phyloP scores from a whole-genome alignment of 768 basidiomycete species.

The Boletus rubescentipes region DNA sequence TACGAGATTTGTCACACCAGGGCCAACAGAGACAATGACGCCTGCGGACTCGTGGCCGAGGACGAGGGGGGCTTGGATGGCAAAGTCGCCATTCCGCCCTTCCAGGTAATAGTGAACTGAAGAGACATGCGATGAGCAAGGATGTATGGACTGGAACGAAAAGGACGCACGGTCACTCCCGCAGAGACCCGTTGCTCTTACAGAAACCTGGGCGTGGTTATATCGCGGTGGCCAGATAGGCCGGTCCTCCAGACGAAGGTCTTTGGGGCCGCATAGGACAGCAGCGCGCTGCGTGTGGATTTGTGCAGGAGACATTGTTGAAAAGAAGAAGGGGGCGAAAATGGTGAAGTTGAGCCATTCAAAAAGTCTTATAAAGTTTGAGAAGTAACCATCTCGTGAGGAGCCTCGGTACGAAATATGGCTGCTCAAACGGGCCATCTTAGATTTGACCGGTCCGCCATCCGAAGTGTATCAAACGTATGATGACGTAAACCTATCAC shows the following conservation, averaged over 20 bases:
- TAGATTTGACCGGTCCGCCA: conserved; percentile 32
- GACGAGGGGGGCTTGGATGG: conserved; percentile 79
- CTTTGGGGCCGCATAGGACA: conserved; percentile 80
- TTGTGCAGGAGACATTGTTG: conserved; percentile 46
- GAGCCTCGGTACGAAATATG: conserved; percentile 28
- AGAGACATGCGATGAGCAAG: conserved; percentile 1
- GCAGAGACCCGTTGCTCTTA: conserved; percentile 86
- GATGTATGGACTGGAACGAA: background rate
- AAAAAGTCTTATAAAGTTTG: conserved; percentile 35
- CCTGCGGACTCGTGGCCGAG: conserved; percentile 96
- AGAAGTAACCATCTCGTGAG: conserved; percentile 37
- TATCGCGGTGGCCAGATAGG: conserved; percentile 67
- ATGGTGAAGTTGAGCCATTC: conserved; percentile 25
- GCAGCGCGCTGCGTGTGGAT: conserved; percentile 64
- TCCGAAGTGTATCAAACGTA: conserved; percentile 26
- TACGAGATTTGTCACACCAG: conserved; percentile 58
- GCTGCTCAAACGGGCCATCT: conserved; percentile 22
- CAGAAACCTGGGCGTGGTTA: conserved; percentile 76
- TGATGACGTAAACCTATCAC: conserved; percentile 32
- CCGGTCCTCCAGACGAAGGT: conserved; percentile 79
- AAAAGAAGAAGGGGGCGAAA: conserved; percentile 17
- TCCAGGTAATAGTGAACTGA: conserved; percentile 89
- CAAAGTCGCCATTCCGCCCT: conserved; percentile 91
- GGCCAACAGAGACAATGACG: conserved; percentile 78
- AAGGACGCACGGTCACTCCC: conserved; percentile 70